Conservation (phyloP, 2,329 filamentous ascomycete species). For the Knufia petricola region DNA sequence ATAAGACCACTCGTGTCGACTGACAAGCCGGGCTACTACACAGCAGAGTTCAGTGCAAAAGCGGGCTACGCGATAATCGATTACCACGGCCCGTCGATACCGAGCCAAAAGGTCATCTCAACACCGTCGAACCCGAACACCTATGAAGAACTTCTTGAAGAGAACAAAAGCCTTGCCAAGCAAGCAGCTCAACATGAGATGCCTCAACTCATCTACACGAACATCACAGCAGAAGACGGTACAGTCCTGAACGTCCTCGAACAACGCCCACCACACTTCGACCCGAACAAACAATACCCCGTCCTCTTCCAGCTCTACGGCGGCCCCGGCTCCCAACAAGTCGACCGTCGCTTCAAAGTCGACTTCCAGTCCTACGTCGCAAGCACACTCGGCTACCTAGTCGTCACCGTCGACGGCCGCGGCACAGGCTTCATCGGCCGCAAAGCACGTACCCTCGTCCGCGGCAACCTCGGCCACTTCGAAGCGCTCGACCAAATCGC, state of each 20-base stretch:
- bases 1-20: conserved; percentile 66
- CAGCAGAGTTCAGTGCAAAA: conserved; percentile 70
- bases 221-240: conserved; percentile 72
- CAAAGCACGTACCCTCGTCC: conserved; percentile 68
- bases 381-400: conserved; percentile 76
- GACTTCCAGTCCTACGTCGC: conserved; percentile 89
- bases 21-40: conserved; percentile 65
- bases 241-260: conserved; percentile 62
- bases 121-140: conserved; percentile 59
- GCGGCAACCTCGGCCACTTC: conserved; percentile 72
- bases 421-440: conserved; percentile 88
- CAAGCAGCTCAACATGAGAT: conserved; percentile 68
- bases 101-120: conserved; percentile 82
- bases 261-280: conserved; percentile 80
- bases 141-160: conserved; percentile 65
- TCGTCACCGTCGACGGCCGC: conserved; percentile 86
- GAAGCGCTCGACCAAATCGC: conserved; percentile 88
- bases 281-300: conserved; percentile 65
- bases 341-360: conserved; percentile 68
- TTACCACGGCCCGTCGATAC: conserved; percentile 75
- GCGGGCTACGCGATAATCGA: conserved; percentile 75
- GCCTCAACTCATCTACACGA: conserved; percentile 72
- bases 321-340: conserved; percentile 84
- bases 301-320: conserved; percentile 94
- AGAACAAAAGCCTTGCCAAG: conserved; percentile 61